Evolutionary conservation across 192 early-diverging fungal species (phyloP), one percentile per base, ranked within the genome.

Genomic region (Coemansia sp.): DNA sequence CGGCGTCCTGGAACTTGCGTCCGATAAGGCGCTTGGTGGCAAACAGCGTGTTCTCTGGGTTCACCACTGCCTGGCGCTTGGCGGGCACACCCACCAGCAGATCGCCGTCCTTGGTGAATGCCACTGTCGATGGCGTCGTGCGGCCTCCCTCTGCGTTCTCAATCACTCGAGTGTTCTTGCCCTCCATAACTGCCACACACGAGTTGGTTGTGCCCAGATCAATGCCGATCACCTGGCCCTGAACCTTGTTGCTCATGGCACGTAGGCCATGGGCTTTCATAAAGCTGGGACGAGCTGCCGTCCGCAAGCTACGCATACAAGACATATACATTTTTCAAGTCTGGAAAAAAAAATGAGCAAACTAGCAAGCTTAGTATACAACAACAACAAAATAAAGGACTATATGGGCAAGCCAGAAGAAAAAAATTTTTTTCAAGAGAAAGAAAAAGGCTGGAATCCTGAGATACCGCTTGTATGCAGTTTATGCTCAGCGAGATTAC

Each of bases 151-250:
- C 94, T 30, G 90, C 79, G 81, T 99, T 97, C 80, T 97, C 95
- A 70, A 99, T 93, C 14, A 99, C 95, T 48, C 93, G 87, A 13
- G 95, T 93, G 56, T 70, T 87, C 80, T 96, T 97, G 66, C 96
- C 97, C 81, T 99, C 97, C 94, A 96, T 99, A 19, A 96, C 88
- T 45, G 92, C 88, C 31, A 99, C 97, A 70, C 97, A 99, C n/a
- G 95, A 97, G 85, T 99, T 97, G 63, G 97, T 99, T 23, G 97
- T 99, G 43, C 97, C 97, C 56, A 99, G 82, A 85, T 99, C 97
- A 63, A 99, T 96, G 73, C 97, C 97, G 59, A 99, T 94, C 35
- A 98, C 94, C 49, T 76, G 71, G 46, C 88, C 88, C 65, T 86
- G 79, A 6, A 87, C 85, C 77, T 87, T 87, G 74, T 55, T 65